Percentiles rank a stretch among this genome's conserved stretches.
phyloP scores from a whole-genome alignment of 75 land plant species.

The Cryptomeria japonica region DNA sequence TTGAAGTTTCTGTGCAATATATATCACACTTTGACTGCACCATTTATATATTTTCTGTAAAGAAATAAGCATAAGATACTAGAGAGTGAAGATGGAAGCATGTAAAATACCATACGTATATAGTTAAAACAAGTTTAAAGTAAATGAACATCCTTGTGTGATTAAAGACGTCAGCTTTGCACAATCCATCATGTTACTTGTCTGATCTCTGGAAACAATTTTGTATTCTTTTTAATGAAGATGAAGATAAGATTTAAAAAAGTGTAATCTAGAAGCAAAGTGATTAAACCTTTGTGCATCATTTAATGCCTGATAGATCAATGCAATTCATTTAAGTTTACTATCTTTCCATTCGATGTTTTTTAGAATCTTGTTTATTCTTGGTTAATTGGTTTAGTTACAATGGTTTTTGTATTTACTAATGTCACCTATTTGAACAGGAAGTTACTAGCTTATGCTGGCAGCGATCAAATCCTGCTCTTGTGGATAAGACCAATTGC shows the following conservation, averaged over 20 bases:
- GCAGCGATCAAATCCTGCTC: slow-evolving; percentile 47
- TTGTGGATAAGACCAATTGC: slow-evolving; percentile 27
- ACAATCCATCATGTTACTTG: no score
- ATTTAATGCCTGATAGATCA: neutral
- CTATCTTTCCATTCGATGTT: neutral
- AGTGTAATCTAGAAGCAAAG: neutral
- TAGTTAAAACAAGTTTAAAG: neutral
- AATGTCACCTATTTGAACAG: slow-evolving; percentile 13
- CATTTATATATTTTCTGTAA: neutral
- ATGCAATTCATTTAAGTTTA: neutral
- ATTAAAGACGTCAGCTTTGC: no score
- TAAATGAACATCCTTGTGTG: neutral
- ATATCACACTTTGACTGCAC: neutral
- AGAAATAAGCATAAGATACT: neutral
- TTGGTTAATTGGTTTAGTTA: neutral
- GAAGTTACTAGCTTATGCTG: slow-evolving; percentile 51
- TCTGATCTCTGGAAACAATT: neutral
- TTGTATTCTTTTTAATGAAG: neutral
- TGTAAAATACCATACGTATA: neutral
- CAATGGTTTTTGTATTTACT: neutral
- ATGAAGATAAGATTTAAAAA: neutral
- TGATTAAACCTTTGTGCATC: neutral
- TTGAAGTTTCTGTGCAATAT: slow-evolving; percentile 61
- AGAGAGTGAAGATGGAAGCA: neutral
- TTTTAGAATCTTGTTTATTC: neutral